These are phyloP conservation scores for Aristolochia californica DNA, from an alignment of 164 flowering plant genomes.

Conservation along the genomic window DNA sequence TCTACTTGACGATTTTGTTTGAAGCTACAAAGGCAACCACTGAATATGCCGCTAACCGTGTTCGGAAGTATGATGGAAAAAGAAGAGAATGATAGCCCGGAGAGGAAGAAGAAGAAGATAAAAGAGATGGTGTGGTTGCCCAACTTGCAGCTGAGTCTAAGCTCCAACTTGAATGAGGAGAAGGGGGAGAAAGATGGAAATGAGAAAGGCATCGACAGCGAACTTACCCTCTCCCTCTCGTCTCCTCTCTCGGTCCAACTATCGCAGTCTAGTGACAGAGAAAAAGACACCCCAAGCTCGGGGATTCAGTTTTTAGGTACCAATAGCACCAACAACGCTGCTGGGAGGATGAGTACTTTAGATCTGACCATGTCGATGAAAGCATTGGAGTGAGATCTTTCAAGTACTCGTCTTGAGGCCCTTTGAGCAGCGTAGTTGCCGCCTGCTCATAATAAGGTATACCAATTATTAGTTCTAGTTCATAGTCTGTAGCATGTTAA, in stretches of 20 bases:
- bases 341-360: constrained; percentile 29
- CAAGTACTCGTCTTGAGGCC: constrained; percentile 28
- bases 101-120: background rate
- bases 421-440: constrained; percentile 2
- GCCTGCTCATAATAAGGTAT: constrained; percentile 6
- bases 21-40: background rate
- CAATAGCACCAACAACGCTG: constrained; percentile 16
- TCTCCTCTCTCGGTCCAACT: constrained; percentile 8
- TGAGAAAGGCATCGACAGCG: constrained; percentile 5
- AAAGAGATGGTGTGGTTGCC: constrained; percentile 15
- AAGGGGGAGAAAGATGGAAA: constrained; percentile 4
- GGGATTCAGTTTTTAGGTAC: constrained; percentile 6
- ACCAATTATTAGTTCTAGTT: too few relatives aligned
- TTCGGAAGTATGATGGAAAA: background rate
- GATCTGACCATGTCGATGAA: constrained; percentile 31
- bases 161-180: background rate
- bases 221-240: constrained; percentile 19
- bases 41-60: background rate
- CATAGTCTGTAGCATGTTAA: too few relatives aligned
- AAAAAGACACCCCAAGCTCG: background rate
- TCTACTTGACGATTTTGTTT: too few relatives aligned
- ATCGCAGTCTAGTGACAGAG: constrained; percentile 5
- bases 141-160: constrained; percentile 22
- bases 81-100: background rate
- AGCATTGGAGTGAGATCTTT: constrained; percentile 34